Base-by-base conservation (phyloP, 1,284 basidiomycete genomes). In the Boletus sp. region DNA sequence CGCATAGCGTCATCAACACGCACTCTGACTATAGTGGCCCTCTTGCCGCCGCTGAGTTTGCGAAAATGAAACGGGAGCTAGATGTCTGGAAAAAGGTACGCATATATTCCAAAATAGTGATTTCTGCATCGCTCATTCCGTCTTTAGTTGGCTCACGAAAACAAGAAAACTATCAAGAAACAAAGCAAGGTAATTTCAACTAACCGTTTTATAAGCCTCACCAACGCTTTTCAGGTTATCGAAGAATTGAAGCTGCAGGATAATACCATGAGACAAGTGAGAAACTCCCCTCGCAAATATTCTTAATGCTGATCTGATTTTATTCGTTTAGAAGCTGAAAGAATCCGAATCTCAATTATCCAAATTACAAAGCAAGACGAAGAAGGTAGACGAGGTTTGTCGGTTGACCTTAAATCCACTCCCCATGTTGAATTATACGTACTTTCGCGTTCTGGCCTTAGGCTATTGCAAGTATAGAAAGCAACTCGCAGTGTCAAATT, bases 401-500 rank as follows among this genome's bases (percentile, higher is more conserved):
- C 20, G 23, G 20, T 4, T 22, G 7, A 2, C n/a, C 6, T 36
- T 19, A 12, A 20, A 17, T 30, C 5, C 9, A 40, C 35, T 22
- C 10, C 35, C 10, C 5, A 16, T 22, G 9, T 14, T 50, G 16
- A 40, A 35, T 20, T 6, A 32, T 38, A 10, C 34, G 17, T 30
- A 6, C 3, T 22, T 37, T 20, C 16, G 16, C 16, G 38, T 27
- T 23, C 30, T 38, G 32, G 34, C 17, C 8, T 23, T 46, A 85
- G 82, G 65, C 79, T 37, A 65, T 85, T 8, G 61, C 71, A 14
- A 69, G 68, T 6, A 72, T 87, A 25, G 84, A 87, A 64, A 59
- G 64, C 25, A 73, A 76, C 33, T 59, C 84, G 16, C 80, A 79
- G 54, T 88, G 85, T 60, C 84, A 86, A 57, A 84, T 88, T 27